Evolutionary conservation across 2,329 filamentous ascomycete genomes (phyloP), one percentile per base, ranked within the genome.

Genomic region (Penicillium sp.): DNA sequence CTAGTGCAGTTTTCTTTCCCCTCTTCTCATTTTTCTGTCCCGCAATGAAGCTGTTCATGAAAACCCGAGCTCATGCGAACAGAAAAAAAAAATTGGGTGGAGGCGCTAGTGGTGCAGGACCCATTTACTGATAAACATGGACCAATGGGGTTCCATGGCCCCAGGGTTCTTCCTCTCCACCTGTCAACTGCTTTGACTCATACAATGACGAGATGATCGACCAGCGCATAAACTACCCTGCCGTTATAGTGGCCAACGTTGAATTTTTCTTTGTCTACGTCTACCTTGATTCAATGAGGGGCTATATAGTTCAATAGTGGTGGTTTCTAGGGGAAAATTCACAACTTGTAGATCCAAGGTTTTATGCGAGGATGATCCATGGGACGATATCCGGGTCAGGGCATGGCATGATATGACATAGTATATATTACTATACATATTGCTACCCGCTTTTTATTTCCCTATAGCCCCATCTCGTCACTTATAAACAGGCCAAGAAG

Each of bases 161-260:
- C 31, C 26, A n/a, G 21, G 21, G 52, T 29, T 58, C 27, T 42
- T 48, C 31, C 49, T 49, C 55, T 57, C 61, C 63, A 65, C 61
- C 61, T 61, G 61, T 63, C 63, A 61, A 59, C 45, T 45, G 47
- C 47, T n/a, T 55, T 60, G 55, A 59, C 54, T 58, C 51, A 42
- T 42, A 42, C 8, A 39, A 52, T 53, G 49, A 51, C 49, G 22
- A 51, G 33, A 29, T 51, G 33, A 52, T 52, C 35, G 24, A 31
- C 24, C 24, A 46, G 5, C 26, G 44, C 44, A 46, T 47, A 33
- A 5, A 33, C 5, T 33, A 4, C 14, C 31, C 31, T 33, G 14
- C 31, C 5, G 31, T 45, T 14, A 45, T 16, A 27, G 6, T 14
- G 14, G 16, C 24, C 43, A 27, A 27, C 13, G 22, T 4, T 27